These are phyloP conservation scores for Saraca asoca DNA, from an alignment of 331 rosid genomes.

Conservation along the genomic window DNA sequence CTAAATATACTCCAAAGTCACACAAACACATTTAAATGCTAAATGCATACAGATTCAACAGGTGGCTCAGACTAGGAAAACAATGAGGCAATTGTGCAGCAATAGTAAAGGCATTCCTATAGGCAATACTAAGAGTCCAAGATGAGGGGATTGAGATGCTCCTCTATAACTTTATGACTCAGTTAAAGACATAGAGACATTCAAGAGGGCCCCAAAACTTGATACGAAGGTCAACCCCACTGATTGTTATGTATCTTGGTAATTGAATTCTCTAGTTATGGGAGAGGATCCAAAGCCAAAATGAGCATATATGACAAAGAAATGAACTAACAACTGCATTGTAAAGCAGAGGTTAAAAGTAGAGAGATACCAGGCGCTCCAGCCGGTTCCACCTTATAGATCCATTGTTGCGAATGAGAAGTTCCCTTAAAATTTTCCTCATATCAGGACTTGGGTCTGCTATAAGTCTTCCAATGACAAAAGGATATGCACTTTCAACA, in stretches of 20 bases:
- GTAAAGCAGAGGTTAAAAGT: conserved; percentile 7
- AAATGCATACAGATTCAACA: too few species aligned
- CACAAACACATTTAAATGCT: neutral
- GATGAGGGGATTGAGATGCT: too few species aligned
- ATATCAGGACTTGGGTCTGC: conserved; percentile 94
- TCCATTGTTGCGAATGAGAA: conserved; percentile 81
- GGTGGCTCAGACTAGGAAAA: too few species aligned
- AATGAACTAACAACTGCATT: neutral
- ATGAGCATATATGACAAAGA: conserved; percentile 15
- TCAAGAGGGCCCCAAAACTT: too few species aligned
- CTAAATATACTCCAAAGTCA: conserved; percentile 13
- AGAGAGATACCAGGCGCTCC: conserved; percentile 75
- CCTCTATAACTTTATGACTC: too few species aligned
- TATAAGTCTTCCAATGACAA: conserved; percentile 89
- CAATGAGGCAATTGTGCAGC: neutral
- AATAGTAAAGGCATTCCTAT: neutral
- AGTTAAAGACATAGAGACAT: too few species aligned
- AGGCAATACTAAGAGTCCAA: too few species aligned
- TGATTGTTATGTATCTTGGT: too few species aligned
- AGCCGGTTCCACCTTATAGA: conserved; percentile 95
- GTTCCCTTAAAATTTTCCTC: conserved; percentile 95
- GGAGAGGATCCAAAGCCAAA: neutral
- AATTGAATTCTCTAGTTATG: too few species aligned
- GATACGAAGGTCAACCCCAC: too few species aligned
- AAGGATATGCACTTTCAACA: conserved; percentile 90